phyloP scores from a whole-genome alignment of 2,329 filamentous ascomycete genomes.

The Ophiostoma triangulosporum region DNA sequence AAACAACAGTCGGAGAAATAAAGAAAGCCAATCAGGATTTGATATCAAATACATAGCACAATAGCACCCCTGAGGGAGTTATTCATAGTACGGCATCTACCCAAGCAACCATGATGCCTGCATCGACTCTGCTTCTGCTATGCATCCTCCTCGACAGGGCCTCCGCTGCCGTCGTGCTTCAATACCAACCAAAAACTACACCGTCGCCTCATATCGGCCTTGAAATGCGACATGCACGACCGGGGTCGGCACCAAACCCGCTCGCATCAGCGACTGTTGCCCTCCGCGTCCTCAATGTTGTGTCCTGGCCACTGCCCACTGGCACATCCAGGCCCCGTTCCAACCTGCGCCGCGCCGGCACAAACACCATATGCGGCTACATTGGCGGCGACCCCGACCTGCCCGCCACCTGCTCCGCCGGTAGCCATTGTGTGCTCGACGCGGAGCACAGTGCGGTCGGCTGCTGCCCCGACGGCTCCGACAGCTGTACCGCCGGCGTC shows the following conservation, averaged over 20 bases:
- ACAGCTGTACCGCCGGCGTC: slow-evolving; percentile 38
- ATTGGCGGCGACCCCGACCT: slow-evolving; percentile 37
- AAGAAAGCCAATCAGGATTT: too few species aligned
- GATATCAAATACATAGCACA: too few species aligned
- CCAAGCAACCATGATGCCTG: too few species aligned
- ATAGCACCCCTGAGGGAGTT: too few species aligned
- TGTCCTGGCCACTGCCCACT: slow-evolving; percentile 26
- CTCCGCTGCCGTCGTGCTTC: not conserved
- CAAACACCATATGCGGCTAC: slow-evolving; percentile 45
- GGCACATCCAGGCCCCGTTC: slow-evolving; percentile 22
- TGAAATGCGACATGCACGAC: not conserved
- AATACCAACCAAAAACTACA: not conserved
- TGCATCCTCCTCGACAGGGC: not conserved
- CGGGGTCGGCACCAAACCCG: slow-evolving; percentile 13
- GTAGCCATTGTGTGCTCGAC: slow-evolving; percentile 45
- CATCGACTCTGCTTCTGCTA: not conserved
- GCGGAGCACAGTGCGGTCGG: slow-evolving; percentile 18
- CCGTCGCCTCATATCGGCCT: not conserved
- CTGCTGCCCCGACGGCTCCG: slow-evolving; percentile 35
- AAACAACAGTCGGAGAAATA: too few species aligned
- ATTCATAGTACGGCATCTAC: too few species aligned
- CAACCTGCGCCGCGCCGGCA: slow-evolving; percentile 21
- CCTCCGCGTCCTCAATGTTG: slow-evolving; percentile 20
- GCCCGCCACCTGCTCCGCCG: slow-evolving; percentile 42
- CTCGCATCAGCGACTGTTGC: slow-evolving; percentile 18